Conservation (phyloP, 345 rosid species). For the Carallia pectinifolia region DNA sequence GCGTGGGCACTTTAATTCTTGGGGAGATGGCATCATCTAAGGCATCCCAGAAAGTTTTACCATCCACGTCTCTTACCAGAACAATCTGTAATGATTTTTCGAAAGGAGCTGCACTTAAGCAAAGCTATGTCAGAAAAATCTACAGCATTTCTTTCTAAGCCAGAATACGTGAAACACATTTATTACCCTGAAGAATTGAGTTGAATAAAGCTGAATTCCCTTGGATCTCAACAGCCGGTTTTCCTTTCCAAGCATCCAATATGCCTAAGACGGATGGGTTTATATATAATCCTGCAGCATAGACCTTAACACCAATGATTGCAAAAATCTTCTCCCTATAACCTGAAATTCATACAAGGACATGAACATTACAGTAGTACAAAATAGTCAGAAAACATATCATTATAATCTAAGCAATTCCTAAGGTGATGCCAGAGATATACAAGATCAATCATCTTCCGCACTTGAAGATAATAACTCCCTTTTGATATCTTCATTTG, state of each 20-base stretch:
- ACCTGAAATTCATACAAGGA: conserved; percentile 44
- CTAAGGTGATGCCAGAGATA: not conserved
- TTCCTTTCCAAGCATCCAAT: conserved; percentile 58
- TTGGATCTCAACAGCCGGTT: conserved; percentile 47
- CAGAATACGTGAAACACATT: not conserved
- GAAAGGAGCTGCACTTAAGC: conserved; percentile 41
- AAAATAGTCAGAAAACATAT: too few species aligned
- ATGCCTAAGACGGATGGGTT: conserved; percentile 44
- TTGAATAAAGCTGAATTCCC: conserved; percentile 48
- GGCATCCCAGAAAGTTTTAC: conserved; percentile 94
- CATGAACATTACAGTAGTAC: not conserved
- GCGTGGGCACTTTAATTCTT: conserved; percentile 53
- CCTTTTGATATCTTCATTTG: not conserved
- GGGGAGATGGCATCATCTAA: conserved; percentile 73
- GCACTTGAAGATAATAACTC: not conserved
- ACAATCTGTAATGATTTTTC: conserved; percentile 80
- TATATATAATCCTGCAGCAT: conserved; percentile 74
- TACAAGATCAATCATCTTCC: not conserved
- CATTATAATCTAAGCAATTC: not conserved
- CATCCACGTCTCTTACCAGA: conserved; percentile 91
- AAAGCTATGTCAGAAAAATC: not conserved
- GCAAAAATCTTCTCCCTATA: conserved; percentile 88
- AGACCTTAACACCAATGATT: conserved; percentile 77
- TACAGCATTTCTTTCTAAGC: not conserved
- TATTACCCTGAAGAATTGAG: conserved; percentile 57